phyloP scores from a whole-genome alignment of 345 rosid species.

The Excoecaria cochinchinensis region DNA sequence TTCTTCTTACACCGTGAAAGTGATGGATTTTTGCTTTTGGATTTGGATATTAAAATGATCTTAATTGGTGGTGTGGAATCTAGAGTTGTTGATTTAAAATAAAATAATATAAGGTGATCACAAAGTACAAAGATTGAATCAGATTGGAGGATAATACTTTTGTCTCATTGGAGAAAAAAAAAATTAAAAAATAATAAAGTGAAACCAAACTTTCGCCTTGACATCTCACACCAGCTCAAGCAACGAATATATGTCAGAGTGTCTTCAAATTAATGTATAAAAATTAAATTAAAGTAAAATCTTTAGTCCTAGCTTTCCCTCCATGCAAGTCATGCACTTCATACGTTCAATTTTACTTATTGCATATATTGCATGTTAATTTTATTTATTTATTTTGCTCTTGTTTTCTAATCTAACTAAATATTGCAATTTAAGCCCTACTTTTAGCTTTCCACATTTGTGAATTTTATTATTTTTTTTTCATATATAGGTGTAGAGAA shows the following conservation, averaged over 20 bases:
- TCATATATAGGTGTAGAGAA: too few relatives aligned
- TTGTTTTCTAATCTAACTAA: background rate
- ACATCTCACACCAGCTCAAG: slow-evolving; percentile 46
- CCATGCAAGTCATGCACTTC: slow-evolving; percentile 47
- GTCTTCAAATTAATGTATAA: background rate
- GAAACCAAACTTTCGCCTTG: slow-evolving; percentile 36
- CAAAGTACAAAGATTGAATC: slow-evolving; percentile 1
- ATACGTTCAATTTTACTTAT: slow-evolving; percentile 17
- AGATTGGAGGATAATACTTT: slow-evolving; percentile 36
- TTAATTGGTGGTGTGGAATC: slow-evolving; percentile 25
- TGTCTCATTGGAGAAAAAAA: slow-evolving; percentile 39
- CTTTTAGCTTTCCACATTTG: too few relatives aligned
- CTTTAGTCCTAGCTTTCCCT: slow-evolving; percentile 25
- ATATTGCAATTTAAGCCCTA: too few relatives aligned
- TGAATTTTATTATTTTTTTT: too few relatives aligned
- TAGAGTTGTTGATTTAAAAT: slow-evolving; percentile 4
- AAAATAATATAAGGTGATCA: slow-evolving; percentile 1
- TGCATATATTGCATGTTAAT: background rate
- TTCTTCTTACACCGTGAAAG: slow-evolving; percentile 30
- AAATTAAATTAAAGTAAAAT: background rate
- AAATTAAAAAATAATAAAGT: slow-evolving; percentile 37
- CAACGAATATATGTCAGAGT: slow-evolving; percentile 66
- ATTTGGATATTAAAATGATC: background rate
- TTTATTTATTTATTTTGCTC: background rate
- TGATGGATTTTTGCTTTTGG: slow-evolving; percentile 22